Conservation (phyloP, 1,284 basidiomycete genomes). For the Ustilago esculenta region DNA sequence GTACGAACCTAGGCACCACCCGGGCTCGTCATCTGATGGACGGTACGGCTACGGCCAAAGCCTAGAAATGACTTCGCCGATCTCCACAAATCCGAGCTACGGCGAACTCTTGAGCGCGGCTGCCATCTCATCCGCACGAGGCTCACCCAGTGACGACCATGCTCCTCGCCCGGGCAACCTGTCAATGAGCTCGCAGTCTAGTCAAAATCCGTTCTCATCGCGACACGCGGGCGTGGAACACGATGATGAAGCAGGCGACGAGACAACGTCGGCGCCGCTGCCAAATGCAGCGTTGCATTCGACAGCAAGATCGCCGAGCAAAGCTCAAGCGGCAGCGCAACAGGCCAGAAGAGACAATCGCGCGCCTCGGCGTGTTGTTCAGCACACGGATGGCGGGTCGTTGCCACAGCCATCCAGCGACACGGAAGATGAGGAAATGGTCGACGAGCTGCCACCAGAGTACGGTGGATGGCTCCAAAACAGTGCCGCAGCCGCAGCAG, state of each 20-base stretch:
- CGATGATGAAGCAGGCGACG: neutral
- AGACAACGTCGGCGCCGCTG: neutral
- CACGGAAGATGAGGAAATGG: conserved; percentile 43
- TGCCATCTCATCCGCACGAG: conserved; percentile 6
- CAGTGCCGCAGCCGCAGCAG: neutral
- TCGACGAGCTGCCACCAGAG: conserved; percentile 49
- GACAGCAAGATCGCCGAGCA: conserved; percentile 10
- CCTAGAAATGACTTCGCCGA: conserved; percentile 34
- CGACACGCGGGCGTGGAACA: neutral
- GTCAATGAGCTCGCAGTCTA: conserved; percentile 19
- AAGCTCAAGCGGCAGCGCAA: conserved; percentile 16
- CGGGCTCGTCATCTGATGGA: conserved; percentile 5
- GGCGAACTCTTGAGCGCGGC: conserved; percentile 33
- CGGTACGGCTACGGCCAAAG: conserved; percentile 19
- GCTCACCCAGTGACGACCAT: conserved; percentile 17
- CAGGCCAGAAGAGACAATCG: conserved; percentile 24
- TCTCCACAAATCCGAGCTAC: conserved; percentile 33
- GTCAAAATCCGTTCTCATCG: conserved; percentile 20
- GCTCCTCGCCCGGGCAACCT: conserved; percentile 12
- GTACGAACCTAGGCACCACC: conserved; percentile 33
- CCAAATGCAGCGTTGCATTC: conserved; percentile 15
- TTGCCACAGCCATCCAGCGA: conserved; percentile 44
- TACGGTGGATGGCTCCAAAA: conserved; percentile 48
- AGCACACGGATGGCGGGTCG: conserved; percentile 47
- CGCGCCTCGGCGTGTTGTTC: conserved; percentile 22